Base-by-base conservation (phyloP, 306 rosid species). In the Macrotyloma uniflorum region DNA sequence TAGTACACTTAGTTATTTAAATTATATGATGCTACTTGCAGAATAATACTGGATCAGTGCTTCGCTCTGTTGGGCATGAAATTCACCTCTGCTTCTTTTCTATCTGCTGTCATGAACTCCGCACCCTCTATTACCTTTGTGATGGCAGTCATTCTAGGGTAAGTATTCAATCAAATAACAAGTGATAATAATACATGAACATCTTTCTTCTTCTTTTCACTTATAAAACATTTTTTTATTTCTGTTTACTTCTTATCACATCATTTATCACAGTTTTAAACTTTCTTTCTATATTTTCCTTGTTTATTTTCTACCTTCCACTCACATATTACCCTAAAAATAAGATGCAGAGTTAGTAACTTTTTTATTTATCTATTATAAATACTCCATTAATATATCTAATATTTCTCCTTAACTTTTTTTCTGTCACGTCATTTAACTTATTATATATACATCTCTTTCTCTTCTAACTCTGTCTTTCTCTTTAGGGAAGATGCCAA, bases 41-140 rank as follows among this genome's bases (percentile, higher is more conserved):
- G 89, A 81, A 58, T 83, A 36, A 74, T 86, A 77, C 83, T 86
- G 9, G 89, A 86, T 68, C 89, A 86, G 50, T 80, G 87, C 30
- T 83, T 86, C 49, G 45, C 82, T 0, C 45, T 88, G 1, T 6
- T 87, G 72, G 85, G 77, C 64, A 76, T 83, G 74, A 79, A 80
- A 28, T 70, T 72, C 33, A 86, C 87, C 8, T 83, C 89, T 0
- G 89, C 89, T 7, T 83, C 89, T 1, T 86, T 80, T 24, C 9
- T 82, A 15, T 81, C 85, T 1, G 89, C 89, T 12, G 83, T 83
- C 4, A 86, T 83, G 87, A 86, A 86, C 50, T 54, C 89, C 1
- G 85, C 80, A 0, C 89, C 89, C 5, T 80, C 89, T 20, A 49
- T 83, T 47, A 83, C 89, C 64, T 86, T 86, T 70, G 65, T 86